Conservation (phyloP, 768 basidiomycete species). For the Gymnopilus junonius region DNA sequence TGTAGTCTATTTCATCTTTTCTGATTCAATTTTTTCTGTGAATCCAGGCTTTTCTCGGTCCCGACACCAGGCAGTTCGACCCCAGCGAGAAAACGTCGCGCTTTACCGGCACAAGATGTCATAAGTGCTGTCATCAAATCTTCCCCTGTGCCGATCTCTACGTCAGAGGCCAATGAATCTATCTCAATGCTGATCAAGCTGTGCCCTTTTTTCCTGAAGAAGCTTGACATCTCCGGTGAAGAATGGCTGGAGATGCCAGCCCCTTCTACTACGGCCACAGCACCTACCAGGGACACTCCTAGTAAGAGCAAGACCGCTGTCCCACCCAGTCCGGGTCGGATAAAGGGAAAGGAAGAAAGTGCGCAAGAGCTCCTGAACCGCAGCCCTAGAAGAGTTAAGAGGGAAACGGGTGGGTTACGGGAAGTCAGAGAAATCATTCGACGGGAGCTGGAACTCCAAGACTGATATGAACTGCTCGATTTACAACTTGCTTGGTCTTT, state of each 20-base stretch:
- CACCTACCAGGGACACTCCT: constrained; percentile 38
- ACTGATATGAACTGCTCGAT: constrained; percentile 47
- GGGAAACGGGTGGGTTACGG: constrained; percentile 73
- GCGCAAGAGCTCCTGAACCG: constrained; percentile 63
- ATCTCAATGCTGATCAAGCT: constrained; percentile 64
- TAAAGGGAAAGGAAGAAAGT: constrained; percentile 57
- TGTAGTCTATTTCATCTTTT: neutral
- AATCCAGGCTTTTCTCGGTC: constrained; percentile 75
- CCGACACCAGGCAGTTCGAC: constrained; percentile 54
- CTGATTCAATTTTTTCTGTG: constrained; percentile 1
- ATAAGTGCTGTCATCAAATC: constrained; percentile 75
- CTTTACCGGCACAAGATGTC: constrained; percentile 70
- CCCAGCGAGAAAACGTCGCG: constrained; percentile 72
- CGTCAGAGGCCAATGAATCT: constrained; percentile 78
- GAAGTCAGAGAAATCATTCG: constrained; percentile 84
- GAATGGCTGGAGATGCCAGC: constrained; percentile 71
- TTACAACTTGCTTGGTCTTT: constrained; percentile 28
- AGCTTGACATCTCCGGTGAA: constrained; percentile 60
- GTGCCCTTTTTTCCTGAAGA: constrained; percentile 82
- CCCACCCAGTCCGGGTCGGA: constrained; percentile 54
- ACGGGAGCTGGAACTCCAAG: constrained; percentile 74
- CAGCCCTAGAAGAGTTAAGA: constrained; percentile 75
- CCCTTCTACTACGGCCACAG: constrained; percentile 21
- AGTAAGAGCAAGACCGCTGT: constrained; percentile 39
- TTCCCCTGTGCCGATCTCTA: constrained; percentile 78